Conservation (phyloP, 192 early-diverging fungal species). For the Backusella luteola region DNA sequence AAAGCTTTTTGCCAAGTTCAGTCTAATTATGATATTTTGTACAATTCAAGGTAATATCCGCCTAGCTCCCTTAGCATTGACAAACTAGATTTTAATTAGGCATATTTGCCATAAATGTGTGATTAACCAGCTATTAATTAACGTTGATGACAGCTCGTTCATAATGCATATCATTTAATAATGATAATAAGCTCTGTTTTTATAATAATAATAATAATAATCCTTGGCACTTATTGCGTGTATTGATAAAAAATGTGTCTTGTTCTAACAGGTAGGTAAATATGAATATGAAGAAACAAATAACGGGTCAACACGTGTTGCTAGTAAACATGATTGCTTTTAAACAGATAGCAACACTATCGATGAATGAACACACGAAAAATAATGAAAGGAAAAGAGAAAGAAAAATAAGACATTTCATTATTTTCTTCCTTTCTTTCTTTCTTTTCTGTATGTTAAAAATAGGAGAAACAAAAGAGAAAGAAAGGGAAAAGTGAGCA, state of each 20-base stretch:
- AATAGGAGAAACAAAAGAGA: not conserved
- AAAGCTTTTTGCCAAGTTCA: not conserved
- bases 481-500: not conserved
- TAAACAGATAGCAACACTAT: not conserved
- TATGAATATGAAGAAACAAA: not conserved
- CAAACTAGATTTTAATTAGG: not conserved
- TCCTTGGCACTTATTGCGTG: not conserved
- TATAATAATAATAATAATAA: no score
- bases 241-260: not conserved
- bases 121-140: not conserved
- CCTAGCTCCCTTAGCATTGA: not conserved
- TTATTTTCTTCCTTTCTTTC: not conserved
- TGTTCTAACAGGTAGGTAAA: not conserved
- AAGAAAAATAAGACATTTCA: not conserved
- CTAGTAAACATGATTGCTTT: not conserved
- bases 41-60: not conserved
- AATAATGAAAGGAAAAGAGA: not conserved
- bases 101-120: not conserved
- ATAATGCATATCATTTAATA: not conserved
- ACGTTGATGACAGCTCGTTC: not conserved
- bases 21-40: not conserved
- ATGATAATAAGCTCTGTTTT: not conserved
- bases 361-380: not conserved
- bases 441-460: not conserved
- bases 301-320: not conserved